Conservation (phyloP, 306 rosid genomes). For the Mimosa pudica region DNA sequence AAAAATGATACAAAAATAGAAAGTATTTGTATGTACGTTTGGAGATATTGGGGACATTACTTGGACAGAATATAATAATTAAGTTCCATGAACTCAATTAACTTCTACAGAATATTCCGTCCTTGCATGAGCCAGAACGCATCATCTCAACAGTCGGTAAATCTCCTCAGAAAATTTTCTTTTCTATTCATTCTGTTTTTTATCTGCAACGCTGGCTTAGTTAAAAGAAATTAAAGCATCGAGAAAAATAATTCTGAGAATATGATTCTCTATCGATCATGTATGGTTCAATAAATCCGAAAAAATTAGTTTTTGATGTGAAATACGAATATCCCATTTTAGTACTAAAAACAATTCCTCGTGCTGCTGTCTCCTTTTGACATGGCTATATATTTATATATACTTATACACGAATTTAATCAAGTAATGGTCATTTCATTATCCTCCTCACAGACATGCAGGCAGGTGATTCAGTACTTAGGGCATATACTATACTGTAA, state of each 20-base stretch:
- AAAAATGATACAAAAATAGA: background rate
- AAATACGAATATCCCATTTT: slow-evolving; percentile 41
- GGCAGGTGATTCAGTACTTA: slow-evolving; percentile 38
- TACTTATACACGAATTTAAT: slow-evolving; percentile 19
- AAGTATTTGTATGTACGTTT: no score
- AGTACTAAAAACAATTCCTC: slow-evolving; percentile 21
- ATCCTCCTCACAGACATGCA: slow-evolving; percentile 39
- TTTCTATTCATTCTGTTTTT: background rate
- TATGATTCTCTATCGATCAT: slow-evolving; percentile 44
- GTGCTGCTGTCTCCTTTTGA: slow-evolving; percentile 26
- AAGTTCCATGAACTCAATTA: slow-evolving; percentile 17
- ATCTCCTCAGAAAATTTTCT: slow-evolving; percentile 3
- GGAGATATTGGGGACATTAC: background rate
- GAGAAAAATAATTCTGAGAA: slow-evolving; percentile 40
- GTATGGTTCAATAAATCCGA: slow-evolving; percentile 30
- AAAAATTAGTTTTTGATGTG: background rate
- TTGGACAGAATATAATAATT: background rate
- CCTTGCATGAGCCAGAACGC: slow-evolving; percentile 25
- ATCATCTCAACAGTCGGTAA: slow-evolving; percentile 22
- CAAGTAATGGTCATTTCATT: slow-evolving; percentile 34
- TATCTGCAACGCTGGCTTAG: background rate
- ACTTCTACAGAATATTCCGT: slow-evolving; percentile 22
- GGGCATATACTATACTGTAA: slow-evolving; percentile 49
- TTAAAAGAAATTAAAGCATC: slow-evolving; percentile 6
- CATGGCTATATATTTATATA: slow-evolving; percentile 10